These are phyloP conservation scores for Echinochloa phyllopogon DNA, from an alignment of 176 grass and related monocot species.

Conservation along the genomic window DNA sequence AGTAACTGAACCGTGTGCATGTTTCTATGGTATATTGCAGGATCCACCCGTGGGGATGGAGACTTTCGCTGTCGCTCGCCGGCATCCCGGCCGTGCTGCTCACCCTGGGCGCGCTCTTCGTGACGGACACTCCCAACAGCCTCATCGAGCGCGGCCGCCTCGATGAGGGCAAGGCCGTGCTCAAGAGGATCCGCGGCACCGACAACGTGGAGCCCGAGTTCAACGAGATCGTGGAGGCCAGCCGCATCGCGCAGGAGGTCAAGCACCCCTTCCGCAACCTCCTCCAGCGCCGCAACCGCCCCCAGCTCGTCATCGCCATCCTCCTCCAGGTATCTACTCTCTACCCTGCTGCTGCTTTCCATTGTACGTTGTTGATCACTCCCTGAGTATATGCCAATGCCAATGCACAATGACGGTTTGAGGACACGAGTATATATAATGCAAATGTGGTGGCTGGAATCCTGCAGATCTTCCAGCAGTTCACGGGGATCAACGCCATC, in stretches of 20 bases:
- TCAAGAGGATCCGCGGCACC: constrained; percentile 73
- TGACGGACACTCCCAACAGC: constrained; percentile 86
- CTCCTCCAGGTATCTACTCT: constrained; percentile 56
- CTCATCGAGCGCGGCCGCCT: constrained; percentile 80
- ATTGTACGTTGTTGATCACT: neutral
- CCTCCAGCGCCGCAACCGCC: constrained; percentile 65
- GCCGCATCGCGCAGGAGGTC: constrained; percentile 73
- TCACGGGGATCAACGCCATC: constrained; percentile 97
- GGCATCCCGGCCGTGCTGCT: constrained; percentile 83
- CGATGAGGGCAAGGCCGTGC: constrained; percentile 76
- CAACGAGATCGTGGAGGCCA: constrained; percentile 88
- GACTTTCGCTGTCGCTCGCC: constrained; percentile 75
- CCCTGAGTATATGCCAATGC: too few relatives aligned
- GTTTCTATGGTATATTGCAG: constrained; percentile 6
- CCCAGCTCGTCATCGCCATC: constrained; percentile 81
- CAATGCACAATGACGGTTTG: too few relatives aligned
- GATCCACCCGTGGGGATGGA: constrained; percentile 82
- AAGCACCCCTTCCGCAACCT: constrained; percentile 98
- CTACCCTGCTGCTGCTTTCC: neutral
- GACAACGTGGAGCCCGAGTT: constrained; percentile 84
- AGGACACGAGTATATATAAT: too few relatives aligned
- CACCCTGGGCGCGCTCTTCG: constrained; percentile 74
- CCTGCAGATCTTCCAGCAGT: constrained; percentile 87
- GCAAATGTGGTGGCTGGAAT: too few relatives aligned
- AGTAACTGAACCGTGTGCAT: neutral